Evolutionary conservation across 139 green algal genomes (phyloP).

Genomic region (Chlamydomonas incerta): DNA sequence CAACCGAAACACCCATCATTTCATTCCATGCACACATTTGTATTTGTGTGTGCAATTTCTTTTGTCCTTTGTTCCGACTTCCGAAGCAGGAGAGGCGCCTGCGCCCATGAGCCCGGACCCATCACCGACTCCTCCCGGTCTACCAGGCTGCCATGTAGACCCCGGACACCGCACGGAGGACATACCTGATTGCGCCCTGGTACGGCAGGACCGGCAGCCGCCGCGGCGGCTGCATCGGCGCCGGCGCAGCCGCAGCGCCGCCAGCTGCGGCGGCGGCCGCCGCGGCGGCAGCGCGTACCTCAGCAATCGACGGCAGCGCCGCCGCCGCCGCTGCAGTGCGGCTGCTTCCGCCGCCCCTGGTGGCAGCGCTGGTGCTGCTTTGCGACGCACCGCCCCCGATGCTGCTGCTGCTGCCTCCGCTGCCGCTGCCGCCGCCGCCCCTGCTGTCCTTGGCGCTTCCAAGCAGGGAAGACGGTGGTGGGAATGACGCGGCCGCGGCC

Average conservation of each 20-base stretch:
- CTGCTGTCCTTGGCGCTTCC: neutral
- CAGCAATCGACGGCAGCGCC: slow-evolving; percentile 24
- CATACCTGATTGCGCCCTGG: slow-evolving; percentile 4
- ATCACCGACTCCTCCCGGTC: too few species aligned
- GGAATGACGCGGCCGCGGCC: too few species aligned
- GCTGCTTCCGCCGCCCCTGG: neutral
- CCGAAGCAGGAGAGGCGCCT: too few species aligned
- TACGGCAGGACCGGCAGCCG: neutral
- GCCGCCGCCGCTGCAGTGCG: neutral
- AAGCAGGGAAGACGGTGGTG: too few species aligned
- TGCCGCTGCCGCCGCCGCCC: neutral
- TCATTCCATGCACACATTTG: too few species aligned
- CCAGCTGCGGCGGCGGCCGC: neutral
- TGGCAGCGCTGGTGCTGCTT: neutral
- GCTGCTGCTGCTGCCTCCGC: neutral
- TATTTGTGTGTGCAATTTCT: too few species aligned
- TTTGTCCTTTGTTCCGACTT: too few species aligned
- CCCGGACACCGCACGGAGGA: too few species aligned
- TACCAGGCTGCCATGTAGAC: too few species aligned
- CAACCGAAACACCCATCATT: too few species aligned
- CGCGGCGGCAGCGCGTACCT: slow-evolving; percentile 24
- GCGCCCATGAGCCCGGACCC: too few species aligned
- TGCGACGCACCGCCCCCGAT: neutral
- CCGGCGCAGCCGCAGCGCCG: neutral
- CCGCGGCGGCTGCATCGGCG: neutral